These are phyloP conservation scores for Backusella tarrabulga DNA, from an alignment of 192 early-diverging fungal genomes.

Conservation along the genomic window DNA sequence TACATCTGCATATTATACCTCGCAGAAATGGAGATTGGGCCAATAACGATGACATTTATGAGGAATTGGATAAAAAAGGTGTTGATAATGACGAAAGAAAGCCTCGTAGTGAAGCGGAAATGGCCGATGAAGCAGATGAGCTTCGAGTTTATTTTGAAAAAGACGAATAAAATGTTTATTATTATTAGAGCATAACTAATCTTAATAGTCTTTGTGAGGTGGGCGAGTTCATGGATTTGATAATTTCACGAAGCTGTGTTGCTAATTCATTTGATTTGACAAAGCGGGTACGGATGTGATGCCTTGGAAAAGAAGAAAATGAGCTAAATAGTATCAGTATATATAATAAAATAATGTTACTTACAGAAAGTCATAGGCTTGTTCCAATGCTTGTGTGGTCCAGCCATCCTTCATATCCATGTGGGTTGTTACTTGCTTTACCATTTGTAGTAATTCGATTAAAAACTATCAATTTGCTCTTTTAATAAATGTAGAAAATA, in stretches of 20 bases:
- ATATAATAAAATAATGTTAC: constrained; percentile 11
- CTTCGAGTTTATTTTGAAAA: constrained; percentile 23
- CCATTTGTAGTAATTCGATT: constrained; percentile 44
- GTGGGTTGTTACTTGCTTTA: constrained; percentile 39
- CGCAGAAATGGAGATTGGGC: constrained; percentile 74
- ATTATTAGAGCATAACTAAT: constrained; percentile 23
- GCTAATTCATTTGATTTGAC: constrained; percentile 43
- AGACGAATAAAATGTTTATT: constrained; percentile 7
- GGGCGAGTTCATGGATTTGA: constrained; percentile 33
- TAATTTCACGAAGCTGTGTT: constrained; percentile 31
- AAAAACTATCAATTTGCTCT: constrained; percentile 31
- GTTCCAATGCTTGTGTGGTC: constrained; percentile 43
- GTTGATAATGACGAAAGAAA: constrained; percentile 71
- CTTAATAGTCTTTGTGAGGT: constrained; percentile 34
- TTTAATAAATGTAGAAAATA: neutral
- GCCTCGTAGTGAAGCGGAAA: constrained; percentile 75
- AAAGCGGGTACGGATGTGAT: constrained; percentile 46
- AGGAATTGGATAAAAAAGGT: constrained; percentile 60
- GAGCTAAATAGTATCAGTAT: neutral
- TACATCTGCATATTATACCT: constrained; percentile 92
- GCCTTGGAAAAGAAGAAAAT: constrained; percentile 25
- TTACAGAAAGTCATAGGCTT: constrained; percentile 55
- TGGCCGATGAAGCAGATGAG: constrained; percentile 68
- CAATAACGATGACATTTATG: constrained; percentile 88
- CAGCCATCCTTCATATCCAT: constrained; percentile 45